These are phyloP conservation scores for Neurospora sp. DNA, from an alignment of 495 filamentous ascomycete genomes.

Conservation along the genomic window DNA sequence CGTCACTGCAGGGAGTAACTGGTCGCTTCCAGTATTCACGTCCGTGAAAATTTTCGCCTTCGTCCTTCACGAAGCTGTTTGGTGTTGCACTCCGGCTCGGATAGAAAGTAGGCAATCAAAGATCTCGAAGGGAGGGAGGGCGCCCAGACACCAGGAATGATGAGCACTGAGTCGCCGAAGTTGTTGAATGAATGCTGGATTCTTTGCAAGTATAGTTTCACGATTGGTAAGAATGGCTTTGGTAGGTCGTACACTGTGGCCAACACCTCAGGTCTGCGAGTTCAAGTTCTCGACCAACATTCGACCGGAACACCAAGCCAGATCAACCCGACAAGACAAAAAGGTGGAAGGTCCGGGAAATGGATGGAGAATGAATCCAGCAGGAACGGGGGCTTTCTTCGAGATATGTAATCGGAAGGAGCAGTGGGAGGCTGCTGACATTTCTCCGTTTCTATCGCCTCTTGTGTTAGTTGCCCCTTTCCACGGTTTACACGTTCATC, in stretches of 20 bases:
- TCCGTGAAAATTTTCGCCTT: slow-evolving; percentile 22
- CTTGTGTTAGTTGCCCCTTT: not conserved
- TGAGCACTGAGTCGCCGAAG: not conserved
- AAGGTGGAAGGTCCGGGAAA: not conserved
- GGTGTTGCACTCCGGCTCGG: not conserved
- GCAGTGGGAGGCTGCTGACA: not conserved
- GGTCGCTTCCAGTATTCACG: slow-evolving; percentile 16
- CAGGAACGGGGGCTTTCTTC: not conserved
- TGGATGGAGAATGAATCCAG: not conserved
- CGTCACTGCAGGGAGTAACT: slow-evolving; percentile 12
- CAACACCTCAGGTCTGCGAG: not conserved
- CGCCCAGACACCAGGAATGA: not conserved
- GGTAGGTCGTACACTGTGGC: not conserved
- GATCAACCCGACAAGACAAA: not conserved
- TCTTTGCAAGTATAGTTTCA: not conserved
- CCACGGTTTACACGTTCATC: not conserved
- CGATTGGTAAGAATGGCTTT: not conserved
- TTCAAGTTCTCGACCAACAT: not conserved
- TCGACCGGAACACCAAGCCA: not conserved
- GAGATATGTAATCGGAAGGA: not conserved
- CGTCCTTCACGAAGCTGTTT: not conserved
- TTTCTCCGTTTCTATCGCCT: not conserved
- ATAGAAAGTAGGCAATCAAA: not conserved
- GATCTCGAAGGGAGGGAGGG: not conserved
- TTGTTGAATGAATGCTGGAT: not conserved